These are phyloP conservation scores for Cryptosporidium viatorum DNA, from an alignment of 169 alveolate species.

Conservation along the genomic window DNA sequence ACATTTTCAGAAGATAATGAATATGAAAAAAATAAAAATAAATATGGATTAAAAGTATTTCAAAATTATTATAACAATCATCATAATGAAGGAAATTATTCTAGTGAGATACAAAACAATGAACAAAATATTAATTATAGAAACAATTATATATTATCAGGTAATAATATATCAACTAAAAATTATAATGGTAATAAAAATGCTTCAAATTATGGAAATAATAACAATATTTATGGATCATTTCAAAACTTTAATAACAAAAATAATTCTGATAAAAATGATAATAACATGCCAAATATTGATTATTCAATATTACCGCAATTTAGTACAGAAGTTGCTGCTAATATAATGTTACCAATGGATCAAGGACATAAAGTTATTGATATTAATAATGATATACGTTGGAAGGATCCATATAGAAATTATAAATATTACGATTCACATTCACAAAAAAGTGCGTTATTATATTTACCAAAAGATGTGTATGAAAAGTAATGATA, in stretches of 20 bases:
- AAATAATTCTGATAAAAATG: neutral
- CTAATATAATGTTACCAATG: slow-evolving; percentile 64
- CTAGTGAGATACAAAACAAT: neutral
- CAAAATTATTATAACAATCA: slow-evolving; percentile 1
- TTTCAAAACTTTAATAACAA: neutral
- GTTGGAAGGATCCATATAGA: slow-evolving; percentile 74
- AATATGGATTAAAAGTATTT: slow-evolving; percentile 48
- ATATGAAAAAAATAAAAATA: slow-evolving; percentile 6
- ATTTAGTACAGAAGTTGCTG: slow-evolving; percentile 49
- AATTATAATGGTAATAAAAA: neutral
- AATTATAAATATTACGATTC: slow-evolving; percentile 58
- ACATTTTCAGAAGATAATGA: slow-evolving; percentile 8
- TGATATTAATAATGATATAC: slow-evolving; percentile 64
- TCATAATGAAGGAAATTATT: slow-evolving; percentile 4
- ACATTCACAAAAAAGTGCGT: slow-evolving; percentile 6
- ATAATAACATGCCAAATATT: slow-evolving; percentile 7
- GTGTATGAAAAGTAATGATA: slow-evolving; percentile 32
- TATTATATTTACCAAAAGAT: slow-evolving; percentile 58
- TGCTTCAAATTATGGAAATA: neutral
- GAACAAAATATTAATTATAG: neutral
- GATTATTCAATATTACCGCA: slow-evolving; percentile 64
- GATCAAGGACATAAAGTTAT: slow-evolving; percentile 19
- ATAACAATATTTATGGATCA: neutral
- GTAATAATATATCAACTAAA: neutral
- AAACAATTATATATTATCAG: neutral